These are phyloP conservation scores for Boehmeria nivea DNA, from an alignment of 306 rosid genomes.

Conservation along the genomic window DNA sequence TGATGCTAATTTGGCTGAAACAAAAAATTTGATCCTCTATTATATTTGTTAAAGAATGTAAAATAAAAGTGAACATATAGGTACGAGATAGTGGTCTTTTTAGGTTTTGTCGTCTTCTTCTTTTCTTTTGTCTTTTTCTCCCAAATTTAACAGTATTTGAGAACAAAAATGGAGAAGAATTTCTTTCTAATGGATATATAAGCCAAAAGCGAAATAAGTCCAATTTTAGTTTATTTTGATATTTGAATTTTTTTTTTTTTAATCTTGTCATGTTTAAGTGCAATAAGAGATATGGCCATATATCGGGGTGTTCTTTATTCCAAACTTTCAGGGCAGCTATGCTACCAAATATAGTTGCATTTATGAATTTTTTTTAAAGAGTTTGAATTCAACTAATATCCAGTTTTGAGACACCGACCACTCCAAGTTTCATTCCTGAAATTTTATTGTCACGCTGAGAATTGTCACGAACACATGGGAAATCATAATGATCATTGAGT, in stretches of 20 bases:
- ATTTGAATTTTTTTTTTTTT: no score
- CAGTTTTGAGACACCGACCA: not conserved
- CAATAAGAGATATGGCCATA: no score
- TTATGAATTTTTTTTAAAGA: not conserved
- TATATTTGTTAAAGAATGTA: constrained; percentile 6
- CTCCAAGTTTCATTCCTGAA: not conserved
- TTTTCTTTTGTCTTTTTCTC: no score
- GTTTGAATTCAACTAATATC: no score
- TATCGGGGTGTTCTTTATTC: not conserved
- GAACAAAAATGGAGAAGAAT: not conserved
- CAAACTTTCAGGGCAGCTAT: constrained; percentile 32
- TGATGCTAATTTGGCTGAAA: constrained; percentile 7
- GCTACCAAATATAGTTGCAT: constrained; percentile 18
- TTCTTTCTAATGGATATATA: not conserved
- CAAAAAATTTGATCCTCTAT: not conserved
- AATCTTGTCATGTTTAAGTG: no score
- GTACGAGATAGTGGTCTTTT: no score
- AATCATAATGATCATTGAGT: no score
- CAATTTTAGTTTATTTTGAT: no score
- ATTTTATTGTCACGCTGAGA: not conserved
- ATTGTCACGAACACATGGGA: constrained; percentile 1
- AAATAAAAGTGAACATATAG: not conserved
- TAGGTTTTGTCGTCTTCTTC: no score
- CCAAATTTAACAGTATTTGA: no score
- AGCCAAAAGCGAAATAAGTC: not conserved